Evolutionary conservation across 306 rosid species (phyloP).

Genomic region (Trifolium dubium): DNA sequence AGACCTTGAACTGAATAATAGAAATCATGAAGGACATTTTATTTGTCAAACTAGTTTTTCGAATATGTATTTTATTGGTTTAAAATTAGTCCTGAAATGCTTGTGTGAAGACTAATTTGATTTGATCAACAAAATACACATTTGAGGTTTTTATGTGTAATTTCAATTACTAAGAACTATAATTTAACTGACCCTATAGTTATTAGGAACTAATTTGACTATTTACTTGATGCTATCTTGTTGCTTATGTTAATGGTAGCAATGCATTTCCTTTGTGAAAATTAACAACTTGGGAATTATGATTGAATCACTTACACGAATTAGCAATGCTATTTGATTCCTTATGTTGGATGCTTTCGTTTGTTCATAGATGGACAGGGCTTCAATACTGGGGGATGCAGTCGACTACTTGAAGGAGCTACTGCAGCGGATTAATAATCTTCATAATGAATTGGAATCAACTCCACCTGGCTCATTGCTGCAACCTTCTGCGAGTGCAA

Average conservation of each 20-base stretch:
- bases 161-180: neutral
- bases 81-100: neutral
- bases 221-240: constrained; percentile 1
- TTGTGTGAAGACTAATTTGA: neutral
- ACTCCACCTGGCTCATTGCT: constrained; percentile 69
- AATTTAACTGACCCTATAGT: neutral
- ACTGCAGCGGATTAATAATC: constrained; percentile 84
- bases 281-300: neutral
- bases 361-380: constrained; percentile 86
- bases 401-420: constrained; percentile 96
- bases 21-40: neutral
- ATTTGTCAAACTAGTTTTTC: neutral
- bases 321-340: neutral
- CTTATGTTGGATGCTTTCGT: constrained; percentile 35
- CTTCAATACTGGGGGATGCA: constrained; percentile 98
- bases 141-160: neutral
- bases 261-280: constrained; percentile 1
- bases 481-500: constrained; percentile 67
- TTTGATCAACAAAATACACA: neutral
- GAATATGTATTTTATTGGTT: neutral
- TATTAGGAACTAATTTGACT: neutral
- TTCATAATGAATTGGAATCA: constrained; percentile 85
- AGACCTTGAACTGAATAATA: neutral
- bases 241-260: constrained; percentile 9
- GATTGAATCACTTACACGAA: too few species aligned